phyloP scores from a whole-genome alignment of 768 basidiomycete species.

The Mycena alexandri region DNA sequence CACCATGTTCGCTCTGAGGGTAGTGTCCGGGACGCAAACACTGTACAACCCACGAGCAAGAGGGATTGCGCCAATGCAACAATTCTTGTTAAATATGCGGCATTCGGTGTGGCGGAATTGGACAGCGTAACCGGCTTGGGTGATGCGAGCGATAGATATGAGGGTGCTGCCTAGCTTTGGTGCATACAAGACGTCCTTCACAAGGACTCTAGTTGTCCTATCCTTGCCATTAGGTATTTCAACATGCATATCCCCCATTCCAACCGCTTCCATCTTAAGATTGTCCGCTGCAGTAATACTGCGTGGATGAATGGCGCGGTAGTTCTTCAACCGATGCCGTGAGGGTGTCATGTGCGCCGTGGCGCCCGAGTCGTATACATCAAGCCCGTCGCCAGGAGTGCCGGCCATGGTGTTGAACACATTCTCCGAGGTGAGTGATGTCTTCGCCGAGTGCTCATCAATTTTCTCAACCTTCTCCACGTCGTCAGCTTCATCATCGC shows the following conservation, averaged over 20 bases:
- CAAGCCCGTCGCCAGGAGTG: constrained; percentile 28
- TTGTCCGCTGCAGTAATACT: constrained; percentile 49
- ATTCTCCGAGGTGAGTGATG: background rate
- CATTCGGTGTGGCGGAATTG: constrained; percentile 41
- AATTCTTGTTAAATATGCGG: constrained; percentile 33
- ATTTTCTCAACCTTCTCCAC: too few species aligned
- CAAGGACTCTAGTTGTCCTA: constrained; percentile 35
- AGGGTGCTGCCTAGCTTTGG: constrained; percentile 47
- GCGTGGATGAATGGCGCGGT: constrained; percentile 40
- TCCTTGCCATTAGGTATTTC: constrained; percentile 40
- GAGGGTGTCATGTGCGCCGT: constrained; percentile 52
- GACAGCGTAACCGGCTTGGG: constrained; percentile 39
- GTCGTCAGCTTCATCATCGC: too few species aligned
- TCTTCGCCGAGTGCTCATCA: background rate
- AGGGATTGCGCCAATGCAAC: constrained; percentile 15
- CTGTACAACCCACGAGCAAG: constrained; percentile 22
- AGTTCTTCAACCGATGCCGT: constrained; percentile 46
- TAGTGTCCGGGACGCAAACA: constrained; percentile 3
- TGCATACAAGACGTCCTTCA: constrained; percentile 47
- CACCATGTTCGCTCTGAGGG: too few species aligned
- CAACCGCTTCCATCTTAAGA: constrained; percentile 46
- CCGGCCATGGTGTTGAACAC: background rate
- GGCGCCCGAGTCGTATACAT: constrained; percentile 54
- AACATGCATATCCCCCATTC: too few species aligned
- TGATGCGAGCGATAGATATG: constrained; percentile 45